A percentile compares a stretch with the other conserved stretches of the same genome.
These are phyloP conservation scores for Oryza longistaminata DNA, from an alignment of 176 grass and related monocot genomes.

Conservation along the genomic window DNA sequence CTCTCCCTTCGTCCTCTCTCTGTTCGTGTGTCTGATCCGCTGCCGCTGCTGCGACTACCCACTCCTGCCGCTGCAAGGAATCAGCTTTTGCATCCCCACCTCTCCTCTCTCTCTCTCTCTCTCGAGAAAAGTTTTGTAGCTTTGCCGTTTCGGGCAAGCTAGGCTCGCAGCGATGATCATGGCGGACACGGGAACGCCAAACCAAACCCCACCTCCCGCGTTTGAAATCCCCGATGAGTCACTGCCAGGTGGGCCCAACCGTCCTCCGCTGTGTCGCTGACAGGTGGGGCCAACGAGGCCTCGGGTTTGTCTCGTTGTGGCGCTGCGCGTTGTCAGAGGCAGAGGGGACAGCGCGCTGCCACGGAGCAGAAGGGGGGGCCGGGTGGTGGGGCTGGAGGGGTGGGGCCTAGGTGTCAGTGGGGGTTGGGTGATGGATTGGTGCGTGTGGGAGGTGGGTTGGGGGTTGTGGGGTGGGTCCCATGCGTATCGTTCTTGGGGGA, in stretches of 20 bases:
- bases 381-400: background rate
- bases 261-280: background rate
- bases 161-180: background rate
- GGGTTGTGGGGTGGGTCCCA: background rate
- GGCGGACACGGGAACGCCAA: background rate
- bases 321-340: too few relatives aligned
- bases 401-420: background rate
- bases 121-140: too few relatives aligned
- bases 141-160: too few relatives aligned
- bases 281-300: too few relatives aligned
- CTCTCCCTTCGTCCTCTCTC: background rate
- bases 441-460: background rate
- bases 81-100: background rate
- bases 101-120: too few relatives aligned
- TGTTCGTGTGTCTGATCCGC: background rate
- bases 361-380: background rate
- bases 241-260: background rate
- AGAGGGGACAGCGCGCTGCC: background rate
- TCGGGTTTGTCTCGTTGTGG: background rate
- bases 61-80: background rate
- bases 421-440: too few relatives aligned
- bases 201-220: background rate
- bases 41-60: background rate
- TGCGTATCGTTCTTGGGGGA: background rate
- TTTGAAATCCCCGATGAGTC: background rate